Evolutionary conservation across 2,329 filamentous ascomycete species (phyloP).

Genomic region (Xylariaceae sp.): DNA sequence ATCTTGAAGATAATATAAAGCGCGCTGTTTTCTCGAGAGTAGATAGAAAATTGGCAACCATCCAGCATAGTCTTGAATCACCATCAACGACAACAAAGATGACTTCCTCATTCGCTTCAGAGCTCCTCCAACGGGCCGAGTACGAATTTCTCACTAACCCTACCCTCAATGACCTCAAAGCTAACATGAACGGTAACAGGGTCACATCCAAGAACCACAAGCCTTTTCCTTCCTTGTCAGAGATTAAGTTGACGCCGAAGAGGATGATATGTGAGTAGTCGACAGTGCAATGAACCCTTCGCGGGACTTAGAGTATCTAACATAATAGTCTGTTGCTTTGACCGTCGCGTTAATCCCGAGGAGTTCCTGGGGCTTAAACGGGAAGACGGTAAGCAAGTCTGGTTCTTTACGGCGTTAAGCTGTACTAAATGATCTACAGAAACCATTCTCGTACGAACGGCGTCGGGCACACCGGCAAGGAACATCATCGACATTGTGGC

Average conservation of each 20-base stretch:
- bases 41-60: neutral
- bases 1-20: too few species aligned
- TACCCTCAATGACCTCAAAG: neutral
- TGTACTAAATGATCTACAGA: too few species aligned
- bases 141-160: neutral
- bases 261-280: constrained; percentile 20
- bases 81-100: neutral
- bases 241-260: neutral
- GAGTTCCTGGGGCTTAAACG: constrained; percentile 2
- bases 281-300: neutral
- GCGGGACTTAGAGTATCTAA: neutral
- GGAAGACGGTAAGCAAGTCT: constrained; percentile 9
- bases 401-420: too few species aligned
- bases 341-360: neutral
- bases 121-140: constrained; percentile 9
- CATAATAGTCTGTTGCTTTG: constrained; percentile 10
- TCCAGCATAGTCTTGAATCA: neutral
- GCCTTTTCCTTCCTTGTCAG: neutral
- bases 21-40: too few species aligned
- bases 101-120: neutral
- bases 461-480: constrained; percentile 14
- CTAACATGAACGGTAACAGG: neutral
- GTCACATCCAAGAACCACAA: neutral
- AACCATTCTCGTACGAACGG: constrained; percentile 8
- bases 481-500: constrained; percentile 15